phyloP scores from a whole-genome alignment of 2,329 filamentous ascomycete genomes.

The Nigrospora osmanthi region DNA sequence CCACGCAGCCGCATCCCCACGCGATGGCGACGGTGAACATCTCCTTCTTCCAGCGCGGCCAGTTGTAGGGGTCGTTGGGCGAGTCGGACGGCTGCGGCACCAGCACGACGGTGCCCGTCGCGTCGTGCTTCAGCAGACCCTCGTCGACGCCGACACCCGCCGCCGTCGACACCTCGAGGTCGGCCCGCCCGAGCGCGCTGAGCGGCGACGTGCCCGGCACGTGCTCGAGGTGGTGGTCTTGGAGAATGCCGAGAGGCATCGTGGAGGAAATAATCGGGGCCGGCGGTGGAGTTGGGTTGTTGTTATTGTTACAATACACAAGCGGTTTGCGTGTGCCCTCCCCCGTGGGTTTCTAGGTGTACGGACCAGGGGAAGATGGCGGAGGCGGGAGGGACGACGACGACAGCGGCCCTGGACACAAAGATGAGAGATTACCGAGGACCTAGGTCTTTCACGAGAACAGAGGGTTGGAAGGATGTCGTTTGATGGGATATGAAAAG shows the following conservation, averaged over 20 bases:
- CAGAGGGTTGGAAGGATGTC: no score
- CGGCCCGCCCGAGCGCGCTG: neutral
- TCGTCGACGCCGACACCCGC: neutral
- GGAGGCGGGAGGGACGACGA: no score
- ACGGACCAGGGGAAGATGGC: no score
- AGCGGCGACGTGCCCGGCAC: constrained; percentile 33
- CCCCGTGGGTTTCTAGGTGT: no score
- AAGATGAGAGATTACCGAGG: no score
- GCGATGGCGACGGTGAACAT: constrained; percentile 27
- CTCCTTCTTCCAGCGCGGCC: constrained; percentile 10
- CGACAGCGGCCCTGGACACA: no score
- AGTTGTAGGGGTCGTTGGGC: constrained; percentile 33
- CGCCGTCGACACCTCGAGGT: neutral
- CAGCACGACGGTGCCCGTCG: constrained; percentile 23
- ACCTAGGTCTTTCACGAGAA: no score
- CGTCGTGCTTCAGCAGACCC: constrained; percentile 21
- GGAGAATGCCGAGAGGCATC: constrained; percentile 41
- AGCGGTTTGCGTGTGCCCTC: no score
- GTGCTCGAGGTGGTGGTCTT: constrained; percentile 32
- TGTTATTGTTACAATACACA: no score
- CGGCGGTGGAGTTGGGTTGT: no score
- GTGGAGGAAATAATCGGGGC: constrained; percentile 2
- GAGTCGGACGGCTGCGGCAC: constrained; percentile 38
- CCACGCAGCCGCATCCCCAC: constrained; percentile 30
- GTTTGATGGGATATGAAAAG: no score